Percentiles rank a stretch among this genome's conserved stretches.
Evolutionary conservation across 164 flowering plant species (phyloP).

Genomic region (Vitis amurensis): DNA sequence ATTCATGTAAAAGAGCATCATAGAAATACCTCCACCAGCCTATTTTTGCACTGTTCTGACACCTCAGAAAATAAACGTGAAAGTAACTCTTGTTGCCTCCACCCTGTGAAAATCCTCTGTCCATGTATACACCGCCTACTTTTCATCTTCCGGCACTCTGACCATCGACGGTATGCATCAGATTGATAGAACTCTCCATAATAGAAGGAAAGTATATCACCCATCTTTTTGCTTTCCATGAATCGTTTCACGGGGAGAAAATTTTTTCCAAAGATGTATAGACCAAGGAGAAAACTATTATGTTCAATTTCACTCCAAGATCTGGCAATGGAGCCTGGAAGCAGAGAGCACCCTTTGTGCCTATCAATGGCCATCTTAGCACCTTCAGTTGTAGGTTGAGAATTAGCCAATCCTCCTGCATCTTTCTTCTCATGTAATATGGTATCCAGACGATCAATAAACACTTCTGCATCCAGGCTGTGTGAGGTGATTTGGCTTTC

Average conservation of each 20-base stretch:
- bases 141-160: constrained; percentile 12
- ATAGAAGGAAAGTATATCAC: constrained; percentile 22
- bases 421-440: constrained; percentile 2
- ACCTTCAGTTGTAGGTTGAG: constrained; percentile 1
- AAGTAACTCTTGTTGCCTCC: constrained; percentile 23
- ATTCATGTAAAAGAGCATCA: background rate
- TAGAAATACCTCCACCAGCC: constrained; percentile 15
- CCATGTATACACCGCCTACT: constrained; percentile 19
- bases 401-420: background rate
- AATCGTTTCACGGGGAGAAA: constrained; percentile 21
- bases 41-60: constrained; percentile 11
- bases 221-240: constrained; percentile 24
- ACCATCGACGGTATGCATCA: constrained; percentile 18
- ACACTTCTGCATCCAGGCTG: background rate
- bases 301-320: constrained; percentile 20
- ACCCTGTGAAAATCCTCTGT: constrained; percentile 18
- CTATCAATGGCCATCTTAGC: constrained; percentile 1
- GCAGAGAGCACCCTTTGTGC: constrained; percentile 2
- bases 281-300: constrained; percentile 19
- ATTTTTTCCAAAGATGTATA: constrained; percentile 33
- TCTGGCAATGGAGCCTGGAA: constrained; percentile 15
- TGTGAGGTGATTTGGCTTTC: constrained; percentile 11
- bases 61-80: constrained; percentile 16
- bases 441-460: background rate
- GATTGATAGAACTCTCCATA: constrained; percentile 28